A percentile compares a stretch with the other conserved stretches of the same genome.
Conservation (phyloP, 75 land plant genomes). For the Larix kaempferi region DNA sequence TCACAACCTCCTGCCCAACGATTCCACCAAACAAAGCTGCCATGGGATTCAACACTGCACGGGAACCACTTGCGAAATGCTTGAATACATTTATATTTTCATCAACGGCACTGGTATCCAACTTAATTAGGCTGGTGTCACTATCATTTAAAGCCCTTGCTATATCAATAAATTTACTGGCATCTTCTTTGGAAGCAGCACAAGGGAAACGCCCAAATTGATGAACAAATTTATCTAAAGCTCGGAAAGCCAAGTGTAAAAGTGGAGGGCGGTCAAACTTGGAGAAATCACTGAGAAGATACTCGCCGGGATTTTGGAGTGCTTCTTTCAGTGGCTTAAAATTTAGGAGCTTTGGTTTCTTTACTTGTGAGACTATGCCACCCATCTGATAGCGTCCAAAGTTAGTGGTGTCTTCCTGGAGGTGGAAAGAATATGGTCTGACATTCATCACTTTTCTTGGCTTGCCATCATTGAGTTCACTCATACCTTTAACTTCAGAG, state of each 20-base stretch:
- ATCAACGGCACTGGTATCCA: conserved; percentile 27
- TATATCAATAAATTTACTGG: conserved; percentile 33
- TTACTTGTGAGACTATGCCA: conserved; percentile 94
- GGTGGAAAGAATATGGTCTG: conserved; percentile 72
- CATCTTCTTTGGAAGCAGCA: conserved; percentile 70
- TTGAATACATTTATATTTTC: conserved; percentile 44
- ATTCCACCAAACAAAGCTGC: conserved; percentile 97
- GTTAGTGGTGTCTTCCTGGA: conserved; percentile 86
- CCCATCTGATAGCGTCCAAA: conserved; percentile 72
- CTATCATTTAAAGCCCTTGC: conserved; percentile 43
- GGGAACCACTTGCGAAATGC: conserved; percentile 72
- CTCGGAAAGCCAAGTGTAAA: conserved; percentile 87
- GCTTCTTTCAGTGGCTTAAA: conserved; percentile 73
- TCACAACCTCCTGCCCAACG: conserved; percentile 87
- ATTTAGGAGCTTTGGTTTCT: conserved; percentile 75
- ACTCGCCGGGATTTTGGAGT: conserved; percentile 75
- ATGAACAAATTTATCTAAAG: conserved; percentile 62
- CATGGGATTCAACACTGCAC: conserved; percentile 90
- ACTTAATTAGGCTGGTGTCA: conserved; percentile 30
- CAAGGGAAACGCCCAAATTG: conserved; percentile 69
- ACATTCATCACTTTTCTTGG: conserved; percentile 73
- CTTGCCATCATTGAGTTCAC: conserved; percentile 91
- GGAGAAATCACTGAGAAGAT: conserved; percentile 85
- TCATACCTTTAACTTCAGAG: conserved; percentile 87
- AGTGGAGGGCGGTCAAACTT: conserved; percentile 88